phyloP scores from a whole-genome alignment of 192 early-diverging fungal genomes.

The Endogone sp. region DNA sequence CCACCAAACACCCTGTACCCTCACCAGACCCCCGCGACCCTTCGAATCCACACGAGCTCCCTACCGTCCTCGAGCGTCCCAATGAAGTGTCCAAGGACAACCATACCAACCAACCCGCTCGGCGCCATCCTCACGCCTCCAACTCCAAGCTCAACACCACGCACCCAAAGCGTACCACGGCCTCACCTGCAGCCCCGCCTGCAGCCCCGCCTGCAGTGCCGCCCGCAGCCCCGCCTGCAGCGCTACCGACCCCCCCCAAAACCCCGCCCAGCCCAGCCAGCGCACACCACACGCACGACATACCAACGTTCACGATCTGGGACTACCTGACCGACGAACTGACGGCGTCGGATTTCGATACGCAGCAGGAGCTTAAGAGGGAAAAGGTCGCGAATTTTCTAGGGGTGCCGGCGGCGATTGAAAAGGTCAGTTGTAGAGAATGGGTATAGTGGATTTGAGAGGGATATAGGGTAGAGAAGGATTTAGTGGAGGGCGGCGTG shows the following conservation, averaged over 20 bases:
- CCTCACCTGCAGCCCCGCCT: too few relatives aligned
- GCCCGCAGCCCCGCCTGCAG: background rate
- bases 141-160: too few relatives aligned
- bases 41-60: background rate
- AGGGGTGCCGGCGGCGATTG: conserved; percentile 81
- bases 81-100: background rate
- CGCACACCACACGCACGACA: background rate
- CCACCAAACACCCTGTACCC: background rate
- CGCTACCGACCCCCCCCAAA: background rate
- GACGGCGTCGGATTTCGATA: conserved; percentile 61
- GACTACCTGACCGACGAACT: conserved; percentile 62
- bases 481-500: background rate
- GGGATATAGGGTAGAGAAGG: too few relatives aligned
- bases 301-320: conserved; percentile 41
- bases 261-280: background rate
- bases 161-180: too few relatives aligned
- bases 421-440: conserved; percentile 55
- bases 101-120: too few relatives aligned
- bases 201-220: too few relatives aligned
- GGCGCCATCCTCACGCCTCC: too few relatives aligned
- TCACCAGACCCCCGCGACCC: too few relatives aligned
- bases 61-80: background rate
- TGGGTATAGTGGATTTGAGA: background rate
- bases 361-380: conserved; percentile 77
- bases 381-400: conserved; percentile 87